These are phyloP conservation scores for Chaetomium sp. DNA, from an alignment of 2,329 filamentous ascomycete species.

Conservation along the genomic window DNA sequence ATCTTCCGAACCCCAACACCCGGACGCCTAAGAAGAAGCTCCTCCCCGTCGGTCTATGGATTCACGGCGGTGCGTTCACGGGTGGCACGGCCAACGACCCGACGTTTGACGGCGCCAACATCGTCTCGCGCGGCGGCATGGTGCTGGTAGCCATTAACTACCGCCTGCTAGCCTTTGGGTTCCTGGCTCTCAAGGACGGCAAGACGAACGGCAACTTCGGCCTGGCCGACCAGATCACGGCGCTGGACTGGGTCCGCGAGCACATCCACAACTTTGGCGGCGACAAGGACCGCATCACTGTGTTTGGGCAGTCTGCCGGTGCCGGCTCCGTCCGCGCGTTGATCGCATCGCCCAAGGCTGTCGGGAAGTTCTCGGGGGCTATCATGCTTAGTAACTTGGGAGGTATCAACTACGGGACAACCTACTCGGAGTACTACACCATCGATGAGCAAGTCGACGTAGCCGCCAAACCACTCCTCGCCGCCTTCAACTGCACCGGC, in stretches of 20 bases:
- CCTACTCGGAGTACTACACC: constrained; percentile 53
- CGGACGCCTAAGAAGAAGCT: constrained; percentile 20
- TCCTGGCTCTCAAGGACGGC: constrained; percentile 46
- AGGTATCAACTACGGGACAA: constrained; percentile 46
- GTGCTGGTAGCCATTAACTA: constrained; percentile 57
- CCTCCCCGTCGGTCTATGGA: constrained; percentile 35
- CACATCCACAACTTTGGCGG: constrained; percentile 51
- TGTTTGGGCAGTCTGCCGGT: constrained; percentile 51
- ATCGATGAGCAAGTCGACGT: constrained; percentile 44
- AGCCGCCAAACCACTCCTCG: constrained; percentile 45
- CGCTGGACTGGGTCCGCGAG: constrained; percentile 43
- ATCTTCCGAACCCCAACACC: constrained; percentile 29
- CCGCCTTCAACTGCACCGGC: constrained; percentile 43
- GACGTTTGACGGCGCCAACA: constrained; percentile 45
- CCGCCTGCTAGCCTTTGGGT: constrained; percentile 51
- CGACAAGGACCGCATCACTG: constrained; percentile 48
- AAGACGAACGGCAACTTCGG: constrained; percentile 43
- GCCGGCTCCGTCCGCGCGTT: constrained; percentile 45
- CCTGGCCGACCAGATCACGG: constrained; percentile 43
- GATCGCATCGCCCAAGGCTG: constrained; percentile 41
- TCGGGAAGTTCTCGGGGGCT: constrained; percentile 42
- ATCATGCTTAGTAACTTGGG: constrained; percentile 38
- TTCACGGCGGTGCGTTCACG: constrained; percentile 49
- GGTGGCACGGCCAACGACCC: constrained; percentile 37
- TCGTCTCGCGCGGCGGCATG: constrained; percentile 53